These are phyloP conservation scores for Alternaria longipes DNA, from an alignment of 2,329 filamentous ascomycete genomes.

Conservation along the genomic window DNA sequence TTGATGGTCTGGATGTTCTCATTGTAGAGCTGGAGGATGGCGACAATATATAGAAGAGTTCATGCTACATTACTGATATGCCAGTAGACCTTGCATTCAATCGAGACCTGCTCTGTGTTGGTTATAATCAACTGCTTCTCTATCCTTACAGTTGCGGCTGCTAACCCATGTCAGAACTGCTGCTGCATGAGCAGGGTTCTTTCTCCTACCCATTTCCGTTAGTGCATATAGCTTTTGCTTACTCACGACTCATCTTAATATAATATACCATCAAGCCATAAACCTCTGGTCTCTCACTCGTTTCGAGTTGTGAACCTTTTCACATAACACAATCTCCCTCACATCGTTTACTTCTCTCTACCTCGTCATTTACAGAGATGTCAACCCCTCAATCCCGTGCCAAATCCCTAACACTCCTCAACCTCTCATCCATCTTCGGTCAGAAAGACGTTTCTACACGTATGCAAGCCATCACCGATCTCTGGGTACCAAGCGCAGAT, in stretches of 20 bases:
- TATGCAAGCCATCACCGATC: not conserved
- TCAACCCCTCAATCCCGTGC: not conserved
- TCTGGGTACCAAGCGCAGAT: not conserved
- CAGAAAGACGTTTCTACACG: slow-evolving; percentile 9
- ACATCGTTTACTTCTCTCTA: not conserved
- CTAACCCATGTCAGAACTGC: not conserved
- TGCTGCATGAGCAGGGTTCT: not conserved
- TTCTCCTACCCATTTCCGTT: not conserved
- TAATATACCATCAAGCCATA: not conserved
- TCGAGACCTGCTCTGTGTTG: not conserved
- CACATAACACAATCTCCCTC: not conserved
- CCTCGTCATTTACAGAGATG: not conserved
- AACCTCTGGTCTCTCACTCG: not conserved
- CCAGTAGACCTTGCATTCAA: not conserved
- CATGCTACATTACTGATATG: not conserved
- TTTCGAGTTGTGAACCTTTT: not conserved
- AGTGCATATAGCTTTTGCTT: not conserved
- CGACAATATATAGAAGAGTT: not conserved
- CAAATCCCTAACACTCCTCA: slow-evolving; percentile 7
- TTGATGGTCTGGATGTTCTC: not conserved
- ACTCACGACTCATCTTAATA: not conserved
- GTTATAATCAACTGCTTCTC: not conserved
- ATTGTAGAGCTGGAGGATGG: not conserved
- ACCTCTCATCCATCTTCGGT: slow-evolving; percentile 14
- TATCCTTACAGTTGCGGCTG: not conserved